Base-by-base conservation (phyloP, 1,139 yeast genomes). In the Suhomyces wounanorum region DNA sequence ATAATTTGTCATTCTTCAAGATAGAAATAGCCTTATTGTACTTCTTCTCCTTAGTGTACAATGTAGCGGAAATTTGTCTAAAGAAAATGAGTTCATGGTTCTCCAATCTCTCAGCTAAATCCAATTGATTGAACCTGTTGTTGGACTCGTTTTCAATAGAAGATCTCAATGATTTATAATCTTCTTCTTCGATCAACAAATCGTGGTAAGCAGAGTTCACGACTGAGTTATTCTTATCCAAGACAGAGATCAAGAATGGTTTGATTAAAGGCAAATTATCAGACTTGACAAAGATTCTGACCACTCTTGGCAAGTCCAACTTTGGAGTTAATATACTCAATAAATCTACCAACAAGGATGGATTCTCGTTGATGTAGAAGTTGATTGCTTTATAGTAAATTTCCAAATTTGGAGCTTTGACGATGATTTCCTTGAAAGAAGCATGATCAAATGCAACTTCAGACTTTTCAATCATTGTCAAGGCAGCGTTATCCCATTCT, bases 401-500 rank as follows among this genome's bases (percentile, higher is more conserved):
- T 77, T 94, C 99, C 71, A 94, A 80, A 73, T 94, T 94, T 44
- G 97, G 89, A 54, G 92, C 97, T 78, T 94, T 94, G 58, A 90
- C 97, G 59, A 95, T 79, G 52, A 94, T 85, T 67, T 94, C 98
- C 77, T 94, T 94, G 79, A 95, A 94, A 45, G 96, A 88, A 39
- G 84, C 75, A 69, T 94, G 99, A 62, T 95, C 99, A 66, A 94
- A 92, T 16, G 97, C 94, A 61, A 88, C 89, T 55, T 95, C 91
- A 3, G 96, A 87, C 67, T 84, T 91, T 69, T 94, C 97, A 78
- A 94, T 94, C 94, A 94, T 90, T n/a, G 97, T 86, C 69, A 94
- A 81, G 40, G 97, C 94, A 55, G 99, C 99, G 69, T 94, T 94
- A 72, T 95, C 99, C 96, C 97, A 95, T 76, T 95, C 99, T 69